Evolutionary conservation across 2,329 filamentous ascomycete genomes (phyloP).

Genomic region (Aspergillus sojae): DNA sequence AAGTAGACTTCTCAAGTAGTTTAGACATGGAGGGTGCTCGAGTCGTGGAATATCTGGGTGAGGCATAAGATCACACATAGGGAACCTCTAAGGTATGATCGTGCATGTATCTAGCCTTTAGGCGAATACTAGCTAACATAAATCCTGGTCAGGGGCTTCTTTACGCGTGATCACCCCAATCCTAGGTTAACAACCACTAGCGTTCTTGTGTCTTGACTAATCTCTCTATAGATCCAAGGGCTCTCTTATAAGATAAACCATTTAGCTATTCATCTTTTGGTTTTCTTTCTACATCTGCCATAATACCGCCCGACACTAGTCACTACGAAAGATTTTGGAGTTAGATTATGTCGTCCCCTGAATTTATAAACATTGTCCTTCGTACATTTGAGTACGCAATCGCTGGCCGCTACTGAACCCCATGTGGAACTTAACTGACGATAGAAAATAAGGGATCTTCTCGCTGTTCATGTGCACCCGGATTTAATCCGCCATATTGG

Average conservation of each 20-base stretch:
- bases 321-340: not conserved
- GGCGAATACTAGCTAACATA: not conserved
- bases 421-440: not conserved
- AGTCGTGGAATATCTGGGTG: no score
- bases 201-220: not conserved
- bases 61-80: not conserved
- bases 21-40: no score
- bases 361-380: not conserved
- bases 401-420: not conserved
- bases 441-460: not conserved
- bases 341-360: not conserved
- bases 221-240: not conserved
- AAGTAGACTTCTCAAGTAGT: no score
- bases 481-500: not conserved
- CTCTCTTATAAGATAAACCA: not conserved
- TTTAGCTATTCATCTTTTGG: not conserved
- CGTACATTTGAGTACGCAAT: not conserved
- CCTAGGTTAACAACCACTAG: not conserved
- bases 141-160: not conserved
- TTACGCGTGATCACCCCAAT: not conserved
- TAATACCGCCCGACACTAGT: not conserved
- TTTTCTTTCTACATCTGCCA: not conserved
- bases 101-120: not conserved
- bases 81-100: not conserved
- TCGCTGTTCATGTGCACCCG: not conserved